Base-by-base conservation (phyloP, 139 green algal genomes). In the Chlamydomonas sp. region DNA sequence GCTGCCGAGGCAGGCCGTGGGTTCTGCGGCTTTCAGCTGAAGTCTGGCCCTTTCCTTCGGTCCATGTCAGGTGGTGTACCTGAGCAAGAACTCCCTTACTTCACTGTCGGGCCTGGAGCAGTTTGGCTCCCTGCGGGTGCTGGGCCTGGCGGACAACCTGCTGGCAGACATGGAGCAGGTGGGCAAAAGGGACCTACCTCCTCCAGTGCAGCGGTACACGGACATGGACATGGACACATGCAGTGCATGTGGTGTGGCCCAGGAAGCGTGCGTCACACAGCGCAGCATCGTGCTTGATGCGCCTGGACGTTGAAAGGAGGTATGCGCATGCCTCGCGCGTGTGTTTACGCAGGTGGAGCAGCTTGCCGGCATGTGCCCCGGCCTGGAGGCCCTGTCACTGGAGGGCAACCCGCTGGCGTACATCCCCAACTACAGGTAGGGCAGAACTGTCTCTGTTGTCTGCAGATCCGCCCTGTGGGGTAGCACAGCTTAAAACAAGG, bases 121-220 rank as follows among this genome's bases (percentile, higher is more conserved):
- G 89, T 97, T 97, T 69, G 62, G n/a, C 1, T 3, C 18, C 4
- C 83, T 96, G 64, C 78, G 89, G 0, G 91, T 92, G 62, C 83
- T 97, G 77, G 92, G 90, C 12, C 79, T 91, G 3, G 91, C 92
- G 2, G 91, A 96, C 92, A 97, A 97, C 90, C 79, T 92, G n/a
- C 83, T 97, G 60, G 67, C 71, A 0, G 83, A 89, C 31, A 72
- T 73, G 12, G 84, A 89, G 0, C 62, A 82, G 10, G 31, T 49
- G 31, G 31, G 31, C 31, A 49, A 49, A 49, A 49, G 31, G 31
- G 31, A 49, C 31, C 31, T 49, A 49, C 31, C 31, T 49, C 31
- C 31, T 49, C 31, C 31, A 49, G 31, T 49, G 31, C 31, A 49
- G 31, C 31, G 31, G 31, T 49, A 49, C 31, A 49, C 31, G 31